These are phyloP conservation scores for Fraxinus dipetala DNA, from an alignment of 305 asterid species.

Conservation along the genomic window DNA sequence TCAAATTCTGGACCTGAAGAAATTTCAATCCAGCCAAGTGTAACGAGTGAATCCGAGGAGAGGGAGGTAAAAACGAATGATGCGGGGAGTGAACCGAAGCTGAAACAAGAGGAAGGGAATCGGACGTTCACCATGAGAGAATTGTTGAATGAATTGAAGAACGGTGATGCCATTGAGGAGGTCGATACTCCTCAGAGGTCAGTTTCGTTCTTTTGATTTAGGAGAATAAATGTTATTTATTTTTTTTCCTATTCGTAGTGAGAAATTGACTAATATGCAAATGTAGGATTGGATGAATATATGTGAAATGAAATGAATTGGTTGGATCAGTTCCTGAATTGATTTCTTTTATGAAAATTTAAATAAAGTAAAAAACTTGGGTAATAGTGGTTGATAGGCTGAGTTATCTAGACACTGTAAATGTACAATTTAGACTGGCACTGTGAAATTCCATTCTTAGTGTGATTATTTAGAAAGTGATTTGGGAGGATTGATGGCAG, in stretches of 20 bases:
- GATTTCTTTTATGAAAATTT: not conserved
- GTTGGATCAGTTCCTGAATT: not conserved
- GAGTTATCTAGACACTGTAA: not conserved
- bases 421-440: not conserved
- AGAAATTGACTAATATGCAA: not conserved
- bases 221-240: not conserved
- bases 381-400: not conserved
- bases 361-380: not conserved
- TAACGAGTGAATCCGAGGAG: slow-evolving; percentile 11
- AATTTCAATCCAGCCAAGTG: slow-evolving; percentile 34
- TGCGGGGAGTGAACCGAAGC: slow-evolving; percentile 37
- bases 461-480: slow-evolving; percentile 5
- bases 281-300: not conserved
- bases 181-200: slow-evolving; percentile 45
- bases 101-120: slow-evolving; percentile 54
- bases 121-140: slow-evolving; percentile 93
- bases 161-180: slow-evolving; percentile 56
- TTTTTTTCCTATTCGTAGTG: not conserved
- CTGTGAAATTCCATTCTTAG: slow-evolving; percentile 2
- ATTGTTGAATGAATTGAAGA: slow-evolving; percentile 82
- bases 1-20: slow-evolving; percentile 34
- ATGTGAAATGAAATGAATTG: slow-evolving; percentile 1
- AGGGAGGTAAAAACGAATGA: slow-evolving; percentile 23
- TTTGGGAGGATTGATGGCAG: not conserved
- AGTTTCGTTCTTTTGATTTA: not conserved